Conservation (phyloP, 768 basidiomycete species). For the Chalciporus sphaerocephalus region DNA sequence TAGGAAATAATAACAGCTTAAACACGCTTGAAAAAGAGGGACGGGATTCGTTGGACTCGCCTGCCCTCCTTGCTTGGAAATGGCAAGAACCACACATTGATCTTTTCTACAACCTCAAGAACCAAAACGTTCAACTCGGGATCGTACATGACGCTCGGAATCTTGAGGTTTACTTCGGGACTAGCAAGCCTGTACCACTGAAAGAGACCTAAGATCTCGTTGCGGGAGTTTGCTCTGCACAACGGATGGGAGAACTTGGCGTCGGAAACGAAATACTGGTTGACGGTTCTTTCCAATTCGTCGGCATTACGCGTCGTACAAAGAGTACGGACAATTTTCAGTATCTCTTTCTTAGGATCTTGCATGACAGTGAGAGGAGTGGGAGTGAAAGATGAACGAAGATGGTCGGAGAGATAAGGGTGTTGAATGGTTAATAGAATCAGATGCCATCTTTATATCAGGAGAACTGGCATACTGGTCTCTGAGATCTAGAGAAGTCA, state of each 20-base stretch:
- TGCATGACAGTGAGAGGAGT: constrained; percentile 41
- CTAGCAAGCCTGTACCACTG: constrained; percentile 69
- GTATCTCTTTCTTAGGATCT: constrained; percentile 50
- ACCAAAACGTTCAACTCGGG: constrained; percentile 36
- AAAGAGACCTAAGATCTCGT: constrained; percentile 51
- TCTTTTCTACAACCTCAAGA: constrained; percentile 47
- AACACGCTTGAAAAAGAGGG: not conserved
- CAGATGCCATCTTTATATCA: constrained; percentile 14
- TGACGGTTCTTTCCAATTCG: constrained; percentile 43
- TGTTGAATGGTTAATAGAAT: not conserved
- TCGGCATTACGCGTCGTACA: constrained; percentile 48
- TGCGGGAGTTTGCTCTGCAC: constrained; percentile 52
- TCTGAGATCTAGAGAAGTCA: not conserved
- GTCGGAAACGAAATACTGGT: constrained; percentile 49
- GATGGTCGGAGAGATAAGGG: not conserved
- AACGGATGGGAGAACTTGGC: constrained; percentile 59
- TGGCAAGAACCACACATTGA: constrained; percentile 44
- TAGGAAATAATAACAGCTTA: not conserved
- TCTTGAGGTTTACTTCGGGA: constrained; percentile 41
- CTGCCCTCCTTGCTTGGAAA: constrained; percentile 43
- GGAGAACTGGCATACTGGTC: constrained; percentile 1
- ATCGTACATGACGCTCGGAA: constrained; percentile 49
- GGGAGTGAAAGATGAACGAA: not conserved
- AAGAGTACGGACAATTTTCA: constrained; percentile 40
- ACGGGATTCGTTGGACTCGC: constrained; percentile 29